A percentile compares a stretch with the other conserved stretches of the same genome.
These are phyloP conservation scores for Solanum chmielewskii DNA, from an alignment of 257 asterid genomes.

Conservation along the genomic window DNA sequence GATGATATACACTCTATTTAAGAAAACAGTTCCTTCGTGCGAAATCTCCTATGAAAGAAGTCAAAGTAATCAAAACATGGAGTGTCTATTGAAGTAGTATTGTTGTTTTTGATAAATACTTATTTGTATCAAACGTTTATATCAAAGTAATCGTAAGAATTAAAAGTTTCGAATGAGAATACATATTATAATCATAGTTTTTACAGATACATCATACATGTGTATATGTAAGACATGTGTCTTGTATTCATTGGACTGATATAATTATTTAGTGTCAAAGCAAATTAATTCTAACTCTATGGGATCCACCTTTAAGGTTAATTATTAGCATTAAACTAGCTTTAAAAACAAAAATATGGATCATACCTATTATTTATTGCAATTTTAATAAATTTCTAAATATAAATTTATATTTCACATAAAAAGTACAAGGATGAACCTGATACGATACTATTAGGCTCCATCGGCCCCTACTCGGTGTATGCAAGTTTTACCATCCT, in stretches of 20 bases:
- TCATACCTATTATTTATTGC: not conserved
- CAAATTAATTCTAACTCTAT: not conserved
- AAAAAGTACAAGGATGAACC: not conserved
- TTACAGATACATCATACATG: not conserved
- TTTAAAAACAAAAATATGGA: not conserved
- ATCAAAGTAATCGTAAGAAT: not conserved
- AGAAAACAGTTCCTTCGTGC: fast-evolving
- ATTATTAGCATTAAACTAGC: not conserved
- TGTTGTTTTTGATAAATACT: not conserved
- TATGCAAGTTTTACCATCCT: not conserved
- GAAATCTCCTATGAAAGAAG: not conserved
- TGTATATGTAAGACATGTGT: not conserved
- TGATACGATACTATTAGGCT: not conserved
- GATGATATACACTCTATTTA: no score
- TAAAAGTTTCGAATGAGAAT: not conserved
- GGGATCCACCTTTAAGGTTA: not conserved
- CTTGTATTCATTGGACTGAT: not conserved
- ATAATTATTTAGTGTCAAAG: no score
- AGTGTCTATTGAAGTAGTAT: not conserved
- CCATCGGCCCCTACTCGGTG: not conserved
- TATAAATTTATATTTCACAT: not conserved
- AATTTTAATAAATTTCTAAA: not conserved
- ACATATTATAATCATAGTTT: not conserved
- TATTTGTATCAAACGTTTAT: not conserved
- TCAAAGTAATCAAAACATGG: not conserved